phyloP scores from a whole-genome alignment of 768 basidiomycete genomes.

The Russula griseocarnosa region DNA sequence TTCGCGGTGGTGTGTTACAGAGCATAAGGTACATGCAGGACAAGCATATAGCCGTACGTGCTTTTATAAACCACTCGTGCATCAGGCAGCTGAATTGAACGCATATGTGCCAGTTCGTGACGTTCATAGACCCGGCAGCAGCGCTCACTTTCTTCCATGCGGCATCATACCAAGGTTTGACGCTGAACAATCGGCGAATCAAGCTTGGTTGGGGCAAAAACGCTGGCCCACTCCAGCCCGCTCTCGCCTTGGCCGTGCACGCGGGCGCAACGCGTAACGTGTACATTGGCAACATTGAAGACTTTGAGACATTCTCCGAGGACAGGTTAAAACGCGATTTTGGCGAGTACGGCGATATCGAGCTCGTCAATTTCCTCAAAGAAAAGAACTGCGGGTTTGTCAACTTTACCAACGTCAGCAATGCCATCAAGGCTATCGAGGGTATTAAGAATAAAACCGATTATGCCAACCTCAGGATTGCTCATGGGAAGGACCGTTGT shows the following conservation, averaged over 20 bases:
- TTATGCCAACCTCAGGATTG: conserved; percentile 83
- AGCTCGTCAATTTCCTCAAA: conserved; percentile 91
- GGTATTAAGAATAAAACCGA: conserved; percentile 89
- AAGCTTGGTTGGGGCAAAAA: conserved; percentile 99
- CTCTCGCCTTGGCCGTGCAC: conserved; percentile 84
- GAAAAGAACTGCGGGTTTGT: conserved; percentile 97
- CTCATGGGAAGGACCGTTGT: conserved; percentile 94
- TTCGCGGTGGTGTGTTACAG: conserved; percentile 94
- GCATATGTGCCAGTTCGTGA: conserved; percentile 67
- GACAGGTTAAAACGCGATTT: conserved; percentile 91
- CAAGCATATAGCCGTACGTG: conserved; percentile 89
- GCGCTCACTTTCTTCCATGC: conserved; percentile 94
- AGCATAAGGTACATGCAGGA: conserved; percentile 94
- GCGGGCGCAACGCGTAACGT: conserved; percentile 94
- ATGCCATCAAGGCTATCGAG: conserved; percentile 98
- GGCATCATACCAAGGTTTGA: conserved; percentile 84
- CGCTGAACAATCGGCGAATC: conserved; percentile 86
- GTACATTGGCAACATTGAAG: conserved; percentile 92
- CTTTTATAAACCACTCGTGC: neutral
- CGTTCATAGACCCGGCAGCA: conserved; percentile 90
- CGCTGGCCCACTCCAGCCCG: conserved; percentile 79
- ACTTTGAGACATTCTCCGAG: conserved; percentile 88
- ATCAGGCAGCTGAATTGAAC: conserved; percentile 17
- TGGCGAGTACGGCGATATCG: conserved; percentile 93
- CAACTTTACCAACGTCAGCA: conserved; percentile 92